phyloP scores from a whole-genome alignment of 176 grass and related monocot species.

The Secale cereale region DNA sequence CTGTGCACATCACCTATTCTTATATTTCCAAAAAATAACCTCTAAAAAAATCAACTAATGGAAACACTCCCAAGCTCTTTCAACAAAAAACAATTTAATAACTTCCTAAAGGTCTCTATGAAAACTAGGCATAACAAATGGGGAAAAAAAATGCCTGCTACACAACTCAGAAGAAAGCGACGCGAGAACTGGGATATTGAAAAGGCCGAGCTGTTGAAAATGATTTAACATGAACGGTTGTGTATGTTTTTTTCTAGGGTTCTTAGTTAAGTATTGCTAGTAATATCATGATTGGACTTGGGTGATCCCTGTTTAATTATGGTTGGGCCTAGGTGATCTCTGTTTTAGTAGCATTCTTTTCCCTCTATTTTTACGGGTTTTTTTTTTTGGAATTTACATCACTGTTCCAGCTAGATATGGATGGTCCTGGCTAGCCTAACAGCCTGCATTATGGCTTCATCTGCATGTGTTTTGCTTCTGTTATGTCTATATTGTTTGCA shows the following conservation, averaged over 20 bases:
- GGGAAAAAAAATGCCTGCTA: neutral
- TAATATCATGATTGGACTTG: too few relatives aligned
- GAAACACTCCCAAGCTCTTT: neutral
- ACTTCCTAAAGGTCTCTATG: too few relatives aligned
- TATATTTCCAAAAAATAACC: too few relatives aligned
- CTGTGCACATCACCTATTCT: neutral
- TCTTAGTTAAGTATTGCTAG: too few relatives aligned
- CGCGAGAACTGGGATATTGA: neutral
- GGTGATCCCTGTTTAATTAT: too few relatives aligned
- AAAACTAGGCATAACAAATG: too few relatives aligned
- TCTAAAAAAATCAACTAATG: neutral
- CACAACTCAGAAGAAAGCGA: neutral
- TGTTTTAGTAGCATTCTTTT: neutral
- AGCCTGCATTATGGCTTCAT: neutral
- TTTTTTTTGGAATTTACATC: neutral
- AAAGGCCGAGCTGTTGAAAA: too few relatives aligned
- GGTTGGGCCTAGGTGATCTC: neutral
- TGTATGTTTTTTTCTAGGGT: too few relatives aligned
- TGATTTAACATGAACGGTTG: too few relatives aligned
- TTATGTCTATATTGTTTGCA: slow-evolving; percentile 1
- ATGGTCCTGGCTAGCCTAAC: slow-evolving; percentile 4
- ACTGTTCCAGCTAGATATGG: neutral
- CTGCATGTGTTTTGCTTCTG: neutral
- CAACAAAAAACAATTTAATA: neutral
- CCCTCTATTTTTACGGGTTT: neutral